phyloP scores from a whole-genome alignment of 352 stramenopile genomes.

The Pythium monospermum region DNA sequence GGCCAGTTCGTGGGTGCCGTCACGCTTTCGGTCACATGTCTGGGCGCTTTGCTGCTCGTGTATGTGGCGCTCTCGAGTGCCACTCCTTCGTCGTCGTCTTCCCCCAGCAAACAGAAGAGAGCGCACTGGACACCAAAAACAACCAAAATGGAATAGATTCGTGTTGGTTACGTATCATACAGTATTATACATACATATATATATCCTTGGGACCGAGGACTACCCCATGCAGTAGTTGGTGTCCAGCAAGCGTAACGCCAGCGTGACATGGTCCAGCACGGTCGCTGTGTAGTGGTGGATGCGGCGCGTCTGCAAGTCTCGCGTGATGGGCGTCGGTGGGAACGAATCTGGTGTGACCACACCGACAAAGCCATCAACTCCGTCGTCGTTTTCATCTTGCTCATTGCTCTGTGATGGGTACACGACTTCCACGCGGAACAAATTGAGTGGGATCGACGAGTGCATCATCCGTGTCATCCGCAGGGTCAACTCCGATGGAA shows the following conservation, averaged over 20 bases:
- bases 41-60: slow-evolving; percentile 21
- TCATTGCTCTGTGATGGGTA: slow-evolving; percentile 28
- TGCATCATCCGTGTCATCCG: slow-evolving; percentile 82
- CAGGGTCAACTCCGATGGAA: slow-evolving; percentile 56
- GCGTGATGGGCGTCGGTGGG: slow-evolving; percentile 72
- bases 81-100: too few species aligned
- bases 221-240: slow-evolving; percentile 14
- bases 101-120: too few species aligned
- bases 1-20: slow-evolving; percentile 14
- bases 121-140: too few species aligned
- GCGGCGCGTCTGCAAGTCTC: slow-evolving; percentile 61
- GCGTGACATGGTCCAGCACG: slow-evolving; percentile 69
- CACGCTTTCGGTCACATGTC: slow-evolving; percentile 18
- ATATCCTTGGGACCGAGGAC: slow-evolving; percentile 1
- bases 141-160: too few species aligned
- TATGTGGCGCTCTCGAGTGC: slow-evolving; percentile 7
- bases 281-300: slow-evolving; percentile 74
- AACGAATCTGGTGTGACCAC: slow-evolving; percentile 72
- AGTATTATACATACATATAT: background rate
- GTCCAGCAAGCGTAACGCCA: slow-evolving; percentile 60
- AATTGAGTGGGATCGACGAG: slow-evolving; percentile 61
- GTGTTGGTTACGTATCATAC: too few species aligned
- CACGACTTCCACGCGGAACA: slow-evolving; percentile 66
- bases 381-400: slow-evolving; percentile 12
- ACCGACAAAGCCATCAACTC: slow-evolving; percentile 28